Percentiles rank a stretch among this genome's conserved stretches.
Evolutionary conservation across 2,329 filamentous ascomycete genomes (phyloP).

Genomic region (Pyricularia pennisetigena): DNA sequence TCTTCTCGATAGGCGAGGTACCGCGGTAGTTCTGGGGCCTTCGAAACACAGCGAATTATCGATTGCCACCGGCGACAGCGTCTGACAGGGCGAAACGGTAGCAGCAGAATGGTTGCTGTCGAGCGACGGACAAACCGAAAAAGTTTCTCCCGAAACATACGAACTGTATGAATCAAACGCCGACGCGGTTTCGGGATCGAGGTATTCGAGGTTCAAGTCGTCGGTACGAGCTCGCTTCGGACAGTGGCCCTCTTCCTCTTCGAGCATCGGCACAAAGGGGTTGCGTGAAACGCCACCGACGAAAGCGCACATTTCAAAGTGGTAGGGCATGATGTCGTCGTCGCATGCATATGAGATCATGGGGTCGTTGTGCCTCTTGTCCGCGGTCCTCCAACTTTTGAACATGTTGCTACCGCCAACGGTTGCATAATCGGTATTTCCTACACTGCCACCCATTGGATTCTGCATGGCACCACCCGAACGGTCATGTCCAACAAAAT

Average conservation of each 20-base stretch:
- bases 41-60: background rate
- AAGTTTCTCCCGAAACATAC: background rate
- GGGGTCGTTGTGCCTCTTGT: background rate
- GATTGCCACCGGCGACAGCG: background rate
- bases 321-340: background rate
- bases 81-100: background rate
- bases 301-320: background rate
- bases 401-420: background rate
- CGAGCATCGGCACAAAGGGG: background rate
- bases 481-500: background rate
- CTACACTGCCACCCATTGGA: too few relatives aligned
- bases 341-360: background rate
- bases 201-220: background rate
- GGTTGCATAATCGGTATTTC: background rate
- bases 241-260: background rate
- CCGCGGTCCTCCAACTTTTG: background rate
- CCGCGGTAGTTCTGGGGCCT: background rate
- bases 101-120: background rate
- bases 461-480: background rate
- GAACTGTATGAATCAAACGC: background rate
- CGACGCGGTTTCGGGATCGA: background rate
- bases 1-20: background rate
- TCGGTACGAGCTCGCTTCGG: background rate
- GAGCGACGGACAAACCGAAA: background rate
- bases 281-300: background rate